Conservation (phyloP, 306 rosid species). For the Quercus mongolica region DNA sequence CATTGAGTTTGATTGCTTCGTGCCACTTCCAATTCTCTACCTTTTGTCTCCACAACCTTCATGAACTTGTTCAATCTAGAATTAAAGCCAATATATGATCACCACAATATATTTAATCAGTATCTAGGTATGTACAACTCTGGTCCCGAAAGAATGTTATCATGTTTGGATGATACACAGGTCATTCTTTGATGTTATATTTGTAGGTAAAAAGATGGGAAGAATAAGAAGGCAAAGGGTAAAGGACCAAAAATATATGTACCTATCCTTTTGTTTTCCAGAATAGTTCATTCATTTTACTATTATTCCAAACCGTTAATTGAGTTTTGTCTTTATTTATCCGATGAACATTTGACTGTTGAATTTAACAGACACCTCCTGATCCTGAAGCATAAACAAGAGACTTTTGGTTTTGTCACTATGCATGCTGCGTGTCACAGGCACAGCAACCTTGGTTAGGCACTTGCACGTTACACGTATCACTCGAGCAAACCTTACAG, state of each 20-base stretch:
- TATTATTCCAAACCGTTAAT: not conserved
- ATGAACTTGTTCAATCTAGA: not conserved
- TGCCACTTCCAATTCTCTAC: not conserved
- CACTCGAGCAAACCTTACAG: slow-evolving; percentile 1
- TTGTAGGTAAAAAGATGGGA: not conserved
- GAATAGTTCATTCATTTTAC: not conserved
- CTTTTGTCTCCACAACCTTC: not conserved
- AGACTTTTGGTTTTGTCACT: slow-evolving; percentile 6
- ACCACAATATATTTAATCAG: too few relatives aligned
- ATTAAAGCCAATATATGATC: too few relatives aligned
- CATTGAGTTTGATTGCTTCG: not conserved
- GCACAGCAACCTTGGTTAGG: not conserved
- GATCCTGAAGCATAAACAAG: not conserved
- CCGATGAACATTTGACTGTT: not conserved
- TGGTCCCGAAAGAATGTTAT: too few relatives aligned
- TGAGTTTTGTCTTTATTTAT: not conserved
- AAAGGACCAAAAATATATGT: not conserved
- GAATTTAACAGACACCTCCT: not conserved
- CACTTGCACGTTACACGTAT: slow-evolving; percentile 28
- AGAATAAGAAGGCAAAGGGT: not conserved
- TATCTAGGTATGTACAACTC: too few relatives aligned
- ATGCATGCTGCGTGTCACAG: slow-evolving; percentile 19
- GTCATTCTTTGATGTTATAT: too few relatives aligned
- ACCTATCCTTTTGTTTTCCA: not conserved
- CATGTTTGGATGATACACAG: too few relatives aligned